phyloP scores from a whole-genome alignment of 148 eudicot species.

The Vaccinium corymbosum region DNA sequence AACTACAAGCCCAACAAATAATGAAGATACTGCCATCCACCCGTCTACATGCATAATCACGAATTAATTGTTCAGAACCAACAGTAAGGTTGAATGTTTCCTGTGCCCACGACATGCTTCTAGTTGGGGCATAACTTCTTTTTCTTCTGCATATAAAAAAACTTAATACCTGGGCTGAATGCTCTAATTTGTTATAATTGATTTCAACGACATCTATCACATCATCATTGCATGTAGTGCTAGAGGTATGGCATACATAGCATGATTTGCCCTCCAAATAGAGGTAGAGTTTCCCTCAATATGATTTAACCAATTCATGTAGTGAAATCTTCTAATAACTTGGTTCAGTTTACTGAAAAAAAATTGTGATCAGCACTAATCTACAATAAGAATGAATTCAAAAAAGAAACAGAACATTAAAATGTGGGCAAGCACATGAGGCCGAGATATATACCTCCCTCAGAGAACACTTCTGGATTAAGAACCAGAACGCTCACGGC shows the following conservation, averaged over 20 bases:
- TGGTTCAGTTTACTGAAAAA: background rate
- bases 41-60: background rate
- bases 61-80: background rate
- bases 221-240: background rate
- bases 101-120: background rate
- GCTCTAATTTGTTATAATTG: background rate
- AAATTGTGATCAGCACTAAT: background rate
- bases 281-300: background rate
- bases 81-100: background rate
- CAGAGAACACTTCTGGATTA: slow-evolving; percentile 32
- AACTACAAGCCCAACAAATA: background rate
- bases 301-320: background rate
- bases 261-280: background rate
- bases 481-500: slow-evolving; percentile 77
- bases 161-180: background rate
- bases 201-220: background rate
- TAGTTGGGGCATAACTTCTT: background rate
- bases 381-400: background rate
- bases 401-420: background rate
- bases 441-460: slow-evolving; percentile 44
- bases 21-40: background rate
- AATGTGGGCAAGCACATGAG: background rate
- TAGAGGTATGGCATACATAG: background rate
- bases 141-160: background rate
- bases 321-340: background rate